phyloP scores from a whole-genome alignment of 2,329 filamentous ascomycete species.

The Colletotrichum camelliae region DNA sequence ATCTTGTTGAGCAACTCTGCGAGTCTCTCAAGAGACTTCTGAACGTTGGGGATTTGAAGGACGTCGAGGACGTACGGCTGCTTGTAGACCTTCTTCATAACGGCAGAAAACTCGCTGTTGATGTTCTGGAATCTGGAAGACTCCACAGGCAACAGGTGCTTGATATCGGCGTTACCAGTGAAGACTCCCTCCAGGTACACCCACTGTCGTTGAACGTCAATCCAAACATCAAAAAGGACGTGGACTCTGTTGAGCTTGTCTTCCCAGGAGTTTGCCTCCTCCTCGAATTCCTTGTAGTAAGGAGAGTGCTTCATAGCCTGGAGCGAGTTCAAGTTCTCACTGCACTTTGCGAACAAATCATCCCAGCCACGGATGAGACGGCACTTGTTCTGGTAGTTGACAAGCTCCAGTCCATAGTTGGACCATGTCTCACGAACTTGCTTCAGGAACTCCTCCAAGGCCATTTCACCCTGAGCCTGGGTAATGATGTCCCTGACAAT shows the following conservation, averaged over 20 bases:
- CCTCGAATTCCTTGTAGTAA: slow-evolving; percentile 99
- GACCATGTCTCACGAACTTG: slow-evolving; percentile 97
- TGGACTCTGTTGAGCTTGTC: slow-evolving; percentile 98
- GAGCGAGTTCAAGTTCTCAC: slow-evolving; percentile 95
- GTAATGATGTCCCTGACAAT: slow-evolving; percentile 92
- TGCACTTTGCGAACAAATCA: slow-evolving; percentile 97
- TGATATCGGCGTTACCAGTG: slow-evolving; percentile 98
- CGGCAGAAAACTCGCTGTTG: slow-evolving; percentile 97
- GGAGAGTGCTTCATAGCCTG: slow-evolving; percentile 99
- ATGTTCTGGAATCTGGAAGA: slow-evolving; percentile 98
- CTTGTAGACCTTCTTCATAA: slow-evolving; percentile 99
- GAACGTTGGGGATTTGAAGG: slow-evolving; percentile 91
- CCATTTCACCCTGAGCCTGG: slow-evolving; percentile 98
- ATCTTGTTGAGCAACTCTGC: slow-evolving; percentile 99
- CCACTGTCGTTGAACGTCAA: slow-evolving; percentile 99
- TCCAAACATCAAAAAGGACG: slow-evolving; percentile 99
- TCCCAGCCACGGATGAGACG: slow-evolving; percentile 98
- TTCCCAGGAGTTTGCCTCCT: slow-evolving; percentile 95
- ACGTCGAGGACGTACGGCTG: slow-evolving; percentile 96
- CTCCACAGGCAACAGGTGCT: slow-evolving; percentile 94
- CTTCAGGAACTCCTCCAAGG: slow-evolving; percentile 94
- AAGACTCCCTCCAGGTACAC: slow-evolving; percentile 99
- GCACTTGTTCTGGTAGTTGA: slow-evolving; percentile 98
- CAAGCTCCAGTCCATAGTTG: slow-evolving; percentile 90
- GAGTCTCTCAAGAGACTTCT: slow-evolving; percentile 92